A percentile compares a stretch with the other conserved stretches of the same genome.
phyloP scores from a whole-genome alignment of 2,329 filamentous ascomycete genomes.

The Ophiocordyceps unilateralis region DNA sequence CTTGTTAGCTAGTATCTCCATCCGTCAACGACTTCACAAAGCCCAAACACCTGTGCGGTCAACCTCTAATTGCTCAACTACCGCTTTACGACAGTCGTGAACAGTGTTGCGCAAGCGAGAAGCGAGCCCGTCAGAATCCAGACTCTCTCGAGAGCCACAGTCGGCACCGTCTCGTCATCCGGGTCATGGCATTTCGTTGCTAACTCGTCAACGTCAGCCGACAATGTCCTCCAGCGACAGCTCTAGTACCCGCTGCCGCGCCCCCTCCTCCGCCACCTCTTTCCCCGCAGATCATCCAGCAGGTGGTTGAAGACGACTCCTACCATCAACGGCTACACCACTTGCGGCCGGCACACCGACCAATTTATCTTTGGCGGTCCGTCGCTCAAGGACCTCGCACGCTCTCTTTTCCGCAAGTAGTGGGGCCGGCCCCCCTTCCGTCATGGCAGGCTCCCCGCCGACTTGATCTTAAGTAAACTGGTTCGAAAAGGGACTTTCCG shows the following conservation, averaged over 20 bases:
- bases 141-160: background rate
- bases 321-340: constrained; percentile 33
- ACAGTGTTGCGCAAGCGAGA: no score
- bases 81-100: no score
- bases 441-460: no score
- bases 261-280: constrained; percentile 5
- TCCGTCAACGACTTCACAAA: no score
- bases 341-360: constrained; percentile 36
- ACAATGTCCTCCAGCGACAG: constrained; percentile 12
- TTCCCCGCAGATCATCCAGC: constrained; percentile 14
- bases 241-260: constrained; percentile 4
- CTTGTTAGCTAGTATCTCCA: no score
- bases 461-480: no score
- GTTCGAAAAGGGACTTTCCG: no score
- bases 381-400: constrained; percentile 24
- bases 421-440: constrained; percentile 3
- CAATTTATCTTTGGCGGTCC: constrained; percentile 34
- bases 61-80: no score
- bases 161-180: background rate
- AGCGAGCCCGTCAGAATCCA: background rate
- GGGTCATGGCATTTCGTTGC: background rate
- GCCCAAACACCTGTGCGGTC: no score
- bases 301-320: constrained; percentile 18
- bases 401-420: constrained; percentile 19
- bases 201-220: constrained; percentile 10